These are phyloP conservation scores for Polymyxa betae DNA, from an alignment of 208 protist genomes.

Conservation along the genomic window DNA sequence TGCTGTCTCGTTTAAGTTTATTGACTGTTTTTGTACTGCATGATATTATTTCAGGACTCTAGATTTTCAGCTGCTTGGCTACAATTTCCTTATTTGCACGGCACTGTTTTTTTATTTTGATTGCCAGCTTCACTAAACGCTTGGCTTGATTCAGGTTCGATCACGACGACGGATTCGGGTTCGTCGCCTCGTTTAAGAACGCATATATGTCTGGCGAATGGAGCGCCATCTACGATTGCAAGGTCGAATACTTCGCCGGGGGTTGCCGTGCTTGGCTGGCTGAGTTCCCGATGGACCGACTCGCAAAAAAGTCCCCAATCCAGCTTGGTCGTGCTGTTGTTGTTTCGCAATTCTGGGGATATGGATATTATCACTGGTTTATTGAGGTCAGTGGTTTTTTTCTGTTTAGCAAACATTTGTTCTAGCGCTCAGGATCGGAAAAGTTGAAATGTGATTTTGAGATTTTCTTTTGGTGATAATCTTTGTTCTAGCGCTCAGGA, in stretches of 20 bases:
- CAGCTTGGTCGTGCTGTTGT: neutral
- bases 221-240: neutral
- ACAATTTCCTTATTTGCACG: neutral
- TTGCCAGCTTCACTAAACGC: neutral
- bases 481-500: no score
- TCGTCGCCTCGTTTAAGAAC: neutral
- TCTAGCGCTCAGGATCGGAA: no score
- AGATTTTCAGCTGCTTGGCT: neutral
- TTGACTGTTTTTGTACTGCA: no score
- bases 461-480: no score
- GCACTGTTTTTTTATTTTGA: neutral
- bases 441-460: no score
- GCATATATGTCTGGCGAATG: neutral
- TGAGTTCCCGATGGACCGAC: neutral
- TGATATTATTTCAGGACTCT: neutral
- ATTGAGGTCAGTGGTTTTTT: neutral
- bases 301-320: neutral
- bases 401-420: no score
- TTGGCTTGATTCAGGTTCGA: neutral
- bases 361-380: constrained; percentile 1
- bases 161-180: neutral
- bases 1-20: no score
- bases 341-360: neutral
- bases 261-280: neutral
- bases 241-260: neutral